phyloP scores from a whole-genome alignment of 1,139 yeast genomes.

The Yamadazyma oceani region DNA sequence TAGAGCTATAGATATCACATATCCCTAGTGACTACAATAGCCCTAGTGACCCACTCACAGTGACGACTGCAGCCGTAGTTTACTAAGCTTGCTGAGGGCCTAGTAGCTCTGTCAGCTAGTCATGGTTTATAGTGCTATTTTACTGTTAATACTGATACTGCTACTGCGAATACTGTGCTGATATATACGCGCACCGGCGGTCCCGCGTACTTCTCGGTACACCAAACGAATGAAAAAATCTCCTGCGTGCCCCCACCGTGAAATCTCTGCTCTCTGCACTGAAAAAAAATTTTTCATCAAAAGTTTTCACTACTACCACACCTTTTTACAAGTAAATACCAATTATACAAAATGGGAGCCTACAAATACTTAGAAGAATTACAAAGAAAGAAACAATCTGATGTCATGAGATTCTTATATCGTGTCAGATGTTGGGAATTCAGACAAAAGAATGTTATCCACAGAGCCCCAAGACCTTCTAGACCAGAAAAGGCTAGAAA shows the following conservation, averaged over 20 bases:
- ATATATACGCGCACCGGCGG: not conserved
- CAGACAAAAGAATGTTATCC: slow-evolving; percentile 98
- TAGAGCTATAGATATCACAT: too few relatives aligned
- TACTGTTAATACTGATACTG: not conserved
- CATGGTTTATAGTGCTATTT: too few relatives aligned
- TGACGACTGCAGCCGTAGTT: too few relatives aligned
- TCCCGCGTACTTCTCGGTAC: too few relatives aligned
- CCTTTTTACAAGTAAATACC: slow-evolving; percentile 3
- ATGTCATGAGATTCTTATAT: slow-evolving; percentile 96
- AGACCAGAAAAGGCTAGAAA: slow-evolving; percentile 99
- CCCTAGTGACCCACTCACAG: too few relatives aligned
- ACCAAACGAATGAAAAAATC: too few relatives aligned
- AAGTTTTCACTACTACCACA: not conserved
- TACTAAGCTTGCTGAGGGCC: too few relatives aligned
- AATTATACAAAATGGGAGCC: slow-evolving; percentile 80
- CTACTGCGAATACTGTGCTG: not conserved
- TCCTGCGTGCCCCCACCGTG: too few relatives aligned
- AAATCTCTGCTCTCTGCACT: not conserved
- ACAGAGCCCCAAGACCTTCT: slow-evolving; percentile 98
- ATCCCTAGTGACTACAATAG: too few relatives aligned
- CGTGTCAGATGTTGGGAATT: slow-evolving; percentile 99
- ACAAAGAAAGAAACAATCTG: slow-evolving; percentile 99
- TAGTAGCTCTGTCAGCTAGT: not conserved
- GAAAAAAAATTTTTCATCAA: slow-evolving; percentile 14
- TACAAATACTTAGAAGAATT: slow-evolving; percentile 99